Evolutionary conservation across 106 monocot species (phyloP).

Genomic region (Chionographis japonica): DNA sequence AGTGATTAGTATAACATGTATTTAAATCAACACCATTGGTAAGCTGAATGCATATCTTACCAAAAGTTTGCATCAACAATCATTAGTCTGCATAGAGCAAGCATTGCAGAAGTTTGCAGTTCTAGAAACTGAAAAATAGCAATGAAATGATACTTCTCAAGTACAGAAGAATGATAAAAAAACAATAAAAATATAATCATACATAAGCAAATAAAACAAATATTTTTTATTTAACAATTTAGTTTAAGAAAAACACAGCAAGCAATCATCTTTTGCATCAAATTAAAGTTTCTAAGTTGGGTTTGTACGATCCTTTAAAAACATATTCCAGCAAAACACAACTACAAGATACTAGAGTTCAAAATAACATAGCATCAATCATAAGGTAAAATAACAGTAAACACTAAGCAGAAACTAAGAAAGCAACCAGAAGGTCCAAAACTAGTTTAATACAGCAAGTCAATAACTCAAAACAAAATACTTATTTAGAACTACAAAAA

Average conservation of each 20-base stretch:
- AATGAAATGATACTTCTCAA: not conserved
- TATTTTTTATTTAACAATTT: too few species aligned
- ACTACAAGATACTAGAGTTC: too few species aligned
- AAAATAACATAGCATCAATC: too few species aligned
- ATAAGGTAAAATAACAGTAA: too few species aligned
- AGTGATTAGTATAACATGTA: not conserved
- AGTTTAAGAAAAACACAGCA: not conserved
- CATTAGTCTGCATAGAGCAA: slow-evolving; percentile 91
- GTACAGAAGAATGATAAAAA: not conserved
- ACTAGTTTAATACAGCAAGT: too few species aligned
- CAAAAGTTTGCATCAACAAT: slow-evolving; percentile 93
- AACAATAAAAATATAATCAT: not conserved
- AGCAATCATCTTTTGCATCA: slow-evolving; percentile 73
- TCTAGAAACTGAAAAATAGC: slow-evolving; percentile 61
- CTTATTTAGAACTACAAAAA: too few species aligned
- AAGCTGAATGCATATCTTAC: slow-evolving; percentile 48
- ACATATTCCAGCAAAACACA: too few species aligned
- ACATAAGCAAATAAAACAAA: not conserved
- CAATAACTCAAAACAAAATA: too few species aligned
- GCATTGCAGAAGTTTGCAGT: slow-evolving; percentile 95
- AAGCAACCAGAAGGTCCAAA: too few species aligned
- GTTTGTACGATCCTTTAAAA: too few species aligned
- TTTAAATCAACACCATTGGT: too few species aligned
- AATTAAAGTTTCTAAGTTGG: slow-evolving; percentile 71
- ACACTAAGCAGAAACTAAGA: too few species aligned